Evolutionary conservation across 1,139 yeast genomes (phyloP).

Genomic region (Lodderomyces elongisporus): DNA sequence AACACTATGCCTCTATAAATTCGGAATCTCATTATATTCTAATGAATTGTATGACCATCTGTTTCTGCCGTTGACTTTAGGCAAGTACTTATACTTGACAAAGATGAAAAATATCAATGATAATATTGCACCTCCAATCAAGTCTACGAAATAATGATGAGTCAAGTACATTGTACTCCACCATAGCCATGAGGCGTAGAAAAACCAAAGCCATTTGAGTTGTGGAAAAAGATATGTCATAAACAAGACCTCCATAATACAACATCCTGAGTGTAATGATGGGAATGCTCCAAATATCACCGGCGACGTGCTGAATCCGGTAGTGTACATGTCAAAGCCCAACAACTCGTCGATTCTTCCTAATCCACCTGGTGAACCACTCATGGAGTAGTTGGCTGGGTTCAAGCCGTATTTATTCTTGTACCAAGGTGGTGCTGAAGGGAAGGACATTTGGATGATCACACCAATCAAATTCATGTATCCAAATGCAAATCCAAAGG

Average conservation of each 20-base stretch:
- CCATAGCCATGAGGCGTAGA: conserved; percentile 89
- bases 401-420: conserved; percentile 77
- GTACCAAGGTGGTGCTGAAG: conserved; percentile 99
- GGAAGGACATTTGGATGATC: conserved; percentile 69
- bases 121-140: conserved; percentile 83
- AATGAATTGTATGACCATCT: too few species aligned
- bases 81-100: conserved; percentile 67
- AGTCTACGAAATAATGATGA: conserved; percentile 90
- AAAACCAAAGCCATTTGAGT: conserved; percentile 56
- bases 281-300: conserved; percentile 98
- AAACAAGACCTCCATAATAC: conserved; percentile 88
- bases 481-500: conserved; percentile 95
- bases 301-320: conserved; percentile 82
- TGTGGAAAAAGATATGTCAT: conserved; percentile 77
- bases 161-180: conserved; percentile 98
- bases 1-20: too few species aligned
- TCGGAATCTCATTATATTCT: too few species aligned
- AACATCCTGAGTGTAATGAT: conserved; percentile 88
- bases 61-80: too few species aligned
- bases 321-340: conserved; percentile 82
- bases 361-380: conserved; percentile 95
- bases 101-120: conserved; percentile 67
- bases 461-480: conserved; percentile 91
- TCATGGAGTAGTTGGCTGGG: conserved; percentile 90
- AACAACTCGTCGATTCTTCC: conserved; percentile 79